Evolutionary conservation across 176 grass and related monocot genomes (phyloP).

Genomic region (Saccharum officinarum): DNA sequence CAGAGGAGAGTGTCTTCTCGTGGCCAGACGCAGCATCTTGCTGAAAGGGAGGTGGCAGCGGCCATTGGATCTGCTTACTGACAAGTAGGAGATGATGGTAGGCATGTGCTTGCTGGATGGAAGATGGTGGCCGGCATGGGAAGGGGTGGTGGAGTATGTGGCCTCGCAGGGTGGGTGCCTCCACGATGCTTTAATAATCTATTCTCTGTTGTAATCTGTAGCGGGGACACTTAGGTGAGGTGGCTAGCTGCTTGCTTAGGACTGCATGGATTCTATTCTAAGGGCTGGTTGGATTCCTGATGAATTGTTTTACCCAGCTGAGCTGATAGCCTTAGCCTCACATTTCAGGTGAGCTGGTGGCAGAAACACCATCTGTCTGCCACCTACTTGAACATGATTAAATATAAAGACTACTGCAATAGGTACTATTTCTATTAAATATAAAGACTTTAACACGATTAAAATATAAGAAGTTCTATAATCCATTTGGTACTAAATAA

Average conservation of each 20-base stretch:
- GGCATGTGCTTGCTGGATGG: not conserved
- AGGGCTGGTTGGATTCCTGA: not conserved
- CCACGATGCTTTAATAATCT: not conserved
- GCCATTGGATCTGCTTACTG: not conserved
- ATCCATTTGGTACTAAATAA: slow-evolving; percentile 2
- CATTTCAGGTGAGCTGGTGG: not conserved
- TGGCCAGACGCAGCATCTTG: not conserved
- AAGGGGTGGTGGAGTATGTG: not conserved
- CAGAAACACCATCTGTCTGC: not conserved
- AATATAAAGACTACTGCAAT: not conserved
- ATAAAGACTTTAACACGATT: not conserved
- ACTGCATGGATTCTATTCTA: not conserved
- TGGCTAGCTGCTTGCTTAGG: not conserved
- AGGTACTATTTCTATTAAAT: not conserved
- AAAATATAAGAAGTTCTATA: not conserved
- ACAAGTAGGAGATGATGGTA: not conserved
- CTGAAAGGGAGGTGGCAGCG: not conserved
- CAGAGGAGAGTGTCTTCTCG: not conserved
- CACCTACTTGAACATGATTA: not conserved
- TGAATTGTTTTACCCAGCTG: not conserved
- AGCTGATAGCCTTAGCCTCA: not conserved
- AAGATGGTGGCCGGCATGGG: not conserved
- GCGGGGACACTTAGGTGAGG: not conserved
- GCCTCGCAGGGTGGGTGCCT: not conserved
- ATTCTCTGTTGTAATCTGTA: not conserved